Percentiles rank a stretch among this genome's conserved stretches.
Evolutionary conservation across 2,329 filamentous ascomycete genomes (phyloP).

Genomic region (Ceratocystis ficicola): DNA sequence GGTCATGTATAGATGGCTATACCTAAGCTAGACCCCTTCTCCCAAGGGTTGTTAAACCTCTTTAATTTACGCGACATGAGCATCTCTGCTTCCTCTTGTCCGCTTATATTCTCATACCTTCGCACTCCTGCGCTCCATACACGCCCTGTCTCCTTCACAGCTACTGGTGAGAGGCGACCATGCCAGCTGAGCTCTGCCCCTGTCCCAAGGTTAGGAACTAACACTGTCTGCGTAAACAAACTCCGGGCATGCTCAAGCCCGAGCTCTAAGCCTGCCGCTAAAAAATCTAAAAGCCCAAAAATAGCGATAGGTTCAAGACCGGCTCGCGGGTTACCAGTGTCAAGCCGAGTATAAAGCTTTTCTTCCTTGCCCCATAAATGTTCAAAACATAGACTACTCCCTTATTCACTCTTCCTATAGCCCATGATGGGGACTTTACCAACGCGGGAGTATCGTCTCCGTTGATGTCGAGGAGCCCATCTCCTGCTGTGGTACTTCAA

Average conservation of each 20-base stretch:
- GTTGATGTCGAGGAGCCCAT: background rate
- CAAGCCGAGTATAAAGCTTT: slow-evolving; percentile 21
- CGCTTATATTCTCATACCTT: too few relatives aligned
- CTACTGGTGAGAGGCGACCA: slow-evolving; percentile 19
- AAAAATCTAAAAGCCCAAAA: slow-evolving; percentile 17
- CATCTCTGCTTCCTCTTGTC: too few relatives aligned
- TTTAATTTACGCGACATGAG: too few relatives aligned
- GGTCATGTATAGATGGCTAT: too few relatives aligned
- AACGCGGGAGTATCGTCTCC: slow-evolving; percentile 17
- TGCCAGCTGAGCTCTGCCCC: slow-evolving; percentile 20
- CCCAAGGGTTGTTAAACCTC: too few relatives aligned
- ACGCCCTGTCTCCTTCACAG: background rate
- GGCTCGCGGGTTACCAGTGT: slow-evolving; percentile 21
- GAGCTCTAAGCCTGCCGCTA: slow-evolving; percentile 15
- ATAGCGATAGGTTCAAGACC: background rate
- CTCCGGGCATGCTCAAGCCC: slow-evolving; percentile 13
- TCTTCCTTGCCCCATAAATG: background rate
- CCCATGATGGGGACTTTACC: background rate
- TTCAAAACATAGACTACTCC: too few relatives aligned
- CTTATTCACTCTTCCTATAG: too few relatives aligned
- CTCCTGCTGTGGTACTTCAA: too few relatives aligned
- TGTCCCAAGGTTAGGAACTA: slow-evolving; percentile 18
- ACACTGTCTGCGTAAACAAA: slow-evolving; percentile 20
- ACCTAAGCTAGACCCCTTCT: too few relatives aligned
- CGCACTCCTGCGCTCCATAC: background rate